These are phyloP conservation scores for Ceratocystis huliohia DNA, from an alignment of 2,329 filamentous ascomycete species.

Conservation along the genomic window DNA sequence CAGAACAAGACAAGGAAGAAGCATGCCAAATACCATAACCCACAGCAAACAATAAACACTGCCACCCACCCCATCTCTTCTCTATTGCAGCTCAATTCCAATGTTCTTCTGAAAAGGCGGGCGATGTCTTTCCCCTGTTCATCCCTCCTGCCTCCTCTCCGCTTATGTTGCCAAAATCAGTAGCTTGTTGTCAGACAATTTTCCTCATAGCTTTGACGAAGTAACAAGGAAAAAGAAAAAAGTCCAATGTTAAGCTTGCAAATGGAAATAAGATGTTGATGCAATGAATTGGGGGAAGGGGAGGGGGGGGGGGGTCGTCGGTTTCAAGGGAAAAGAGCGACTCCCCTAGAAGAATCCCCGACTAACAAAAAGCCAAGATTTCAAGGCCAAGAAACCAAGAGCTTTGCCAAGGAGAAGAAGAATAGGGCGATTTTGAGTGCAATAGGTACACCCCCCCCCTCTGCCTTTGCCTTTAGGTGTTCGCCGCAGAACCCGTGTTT, in stretches of 20 bases:
- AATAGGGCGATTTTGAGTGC: too few relatives aligned
- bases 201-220: not conserved
- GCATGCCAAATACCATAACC: not conserved
- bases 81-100: too few relatives aligned
- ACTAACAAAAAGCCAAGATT: not conserved
- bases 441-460: too few relatives aligned
- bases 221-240: not conserved
- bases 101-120: too few relatives aligned
- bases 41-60: not conserved
- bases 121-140: not conserved
- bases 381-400: not conserved
- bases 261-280: conserved; percentile 4
- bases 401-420: too few relatives aligned
- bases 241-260: not conserved
- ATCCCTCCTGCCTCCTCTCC: not conserved
- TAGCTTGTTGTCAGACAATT: not conserved
- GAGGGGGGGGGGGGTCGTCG: not conserved
- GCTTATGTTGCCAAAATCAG: not conserved
- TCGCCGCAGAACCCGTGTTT: too few relatives aligned
- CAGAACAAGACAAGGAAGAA: not conserved
- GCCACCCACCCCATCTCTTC: too few relatives aligned
- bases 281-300: not conserved
- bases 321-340: not conserved
- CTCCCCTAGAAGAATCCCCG: too few relatives aligned
- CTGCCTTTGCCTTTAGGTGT: too few relatives aligned